Evolutionary conservation across 306 rosid genomes (phyloP).

Genomic region (Trichosanthes cucumerina): DNA sequence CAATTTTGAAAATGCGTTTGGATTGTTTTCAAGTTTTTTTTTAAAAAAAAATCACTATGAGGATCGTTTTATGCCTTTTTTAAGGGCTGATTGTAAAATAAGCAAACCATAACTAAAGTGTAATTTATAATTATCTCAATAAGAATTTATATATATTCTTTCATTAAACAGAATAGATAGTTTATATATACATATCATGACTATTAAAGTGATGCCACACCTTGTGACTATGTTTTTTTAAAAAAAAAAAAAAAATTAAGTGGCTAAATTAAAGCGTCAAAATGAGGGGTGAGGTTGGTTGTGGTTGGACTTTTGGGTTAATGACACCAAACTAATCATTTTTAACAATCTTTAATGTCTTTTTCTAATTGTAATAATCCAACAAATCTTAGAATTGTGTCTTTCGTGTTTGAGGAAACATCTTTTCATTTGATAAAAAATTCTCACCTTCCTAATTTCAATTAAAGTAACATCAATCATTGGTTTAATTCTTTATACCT

Average conservation of each 20-base stretch:
- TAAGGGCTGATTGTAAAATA: background rate
- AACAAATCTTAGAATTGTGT: background rate
- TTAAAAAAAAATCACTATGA: background rate
- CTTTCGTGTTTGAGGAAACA: conserved; percentile 8
- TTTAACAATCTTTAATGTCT: conserved; percentile 1
- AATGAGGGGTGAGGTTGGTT: conserved; percentile 10
- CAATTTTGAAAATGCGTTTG: background rate
- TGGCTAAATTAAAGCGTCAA: background rate
- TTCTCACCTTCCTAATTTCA: background rate
- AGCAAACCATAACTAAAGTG: background rate
- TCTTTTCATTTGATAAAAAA: conserved; percentile 9
- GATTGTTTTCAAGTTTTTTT: background rate
- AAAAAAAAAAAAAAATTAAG: too few relatives aligned
- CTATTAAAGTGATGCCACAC: background rate
- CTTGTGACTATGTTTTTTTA: background rate
- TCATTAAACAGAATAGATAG: background rate
- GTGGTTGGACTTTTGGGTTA: conserved; percentile 7
- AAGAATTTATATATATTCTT: background rate
- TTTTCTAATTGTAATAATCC: conserved; percentile 5
- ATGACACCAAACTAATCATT: conserved; percentile 4
- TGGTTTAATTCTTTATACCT: background rate
- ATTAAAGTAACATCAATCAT: conserved; percentile 9
- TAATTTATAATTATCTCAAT: background rate
- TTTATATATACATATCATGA: background rate
- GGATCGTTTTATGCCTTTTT: too few relatives aligned